Evolutionary conservation across 495 filamentous ascomycete genomes (phyloP).

Genomic region (Penicillium ochrochloron): DNA sequence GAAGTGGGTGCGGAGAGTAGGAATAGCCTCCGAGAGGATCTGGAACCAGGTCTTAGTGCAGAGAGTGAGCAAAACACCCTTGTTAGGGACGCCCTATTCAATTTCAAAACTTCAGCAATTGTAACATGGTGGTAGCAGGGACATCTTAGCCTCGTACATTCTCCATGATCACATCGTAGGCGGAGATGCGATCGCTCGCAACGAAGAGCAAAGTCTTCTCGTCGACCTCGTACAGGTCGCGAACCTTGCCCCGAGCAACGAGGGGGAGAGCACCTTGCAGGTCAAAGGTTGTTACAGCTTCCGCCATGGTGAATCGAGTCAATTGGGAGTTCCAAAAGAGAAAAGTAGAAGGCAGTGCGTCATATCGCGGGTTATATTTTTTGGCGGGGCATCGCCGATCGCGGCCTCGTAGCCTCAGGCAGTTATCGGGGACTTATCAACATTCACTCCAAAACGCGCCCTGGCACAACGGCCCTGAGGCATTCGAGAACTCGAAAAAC

Average conservation of each 20-base stretch:
- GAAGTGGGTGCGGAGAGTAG: conserved; percentile 76
- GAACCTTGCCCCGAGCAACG: conserved; percentile 74
- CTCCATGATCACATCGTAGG: conserved; percentile 89
- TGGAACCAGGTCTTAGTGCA: conserved; percentile 87
- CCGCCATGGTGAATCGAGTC: conserved; percentile 42
- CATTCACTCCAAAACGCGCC: conserved; percentile 14
- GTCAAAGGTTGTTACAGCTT: conserved; percentile 56
- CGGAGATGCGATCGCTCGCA: conserved; percentile 89
- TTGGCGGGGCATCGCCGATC: conserved; percentile 31
- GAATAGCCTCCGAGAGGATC: conserved; percentile 66
- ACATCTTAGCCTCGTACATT: conserved; percentile 58
- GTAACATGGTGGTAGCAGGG: conserved; percentile 3
- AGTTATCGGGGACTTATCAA: conserved; percentile 23
- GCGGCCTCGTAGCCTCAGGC: conserved; percentile 32
- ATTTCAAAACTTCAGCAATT: conserved; percentile 8
- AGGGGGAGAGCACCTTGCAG: conserved; percentile 59
- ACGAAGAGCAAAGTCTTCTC: conserved; percentile 82
- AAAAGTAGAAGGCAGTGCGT: conserved; percentile 23
- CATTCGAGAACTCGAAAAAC: neutral
- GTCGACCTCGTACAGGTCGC: conserved; percentile 80
- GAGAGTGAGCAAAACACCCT: conserved; percentile 83
- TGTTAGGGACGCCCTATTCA: conserved; percentile 74
- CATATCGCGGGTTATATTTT: conserved; percentile 25
- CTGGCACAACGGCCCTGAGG: conserved; percentile 10
- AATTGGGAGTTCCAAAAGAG: conserved; percentile 17